These are phyloP conservation scores for Straminergon stramineum DNA, from an alignment of 225 moss, liverwort and hornwort genomes.

Conservation along the genomic window DNA sequence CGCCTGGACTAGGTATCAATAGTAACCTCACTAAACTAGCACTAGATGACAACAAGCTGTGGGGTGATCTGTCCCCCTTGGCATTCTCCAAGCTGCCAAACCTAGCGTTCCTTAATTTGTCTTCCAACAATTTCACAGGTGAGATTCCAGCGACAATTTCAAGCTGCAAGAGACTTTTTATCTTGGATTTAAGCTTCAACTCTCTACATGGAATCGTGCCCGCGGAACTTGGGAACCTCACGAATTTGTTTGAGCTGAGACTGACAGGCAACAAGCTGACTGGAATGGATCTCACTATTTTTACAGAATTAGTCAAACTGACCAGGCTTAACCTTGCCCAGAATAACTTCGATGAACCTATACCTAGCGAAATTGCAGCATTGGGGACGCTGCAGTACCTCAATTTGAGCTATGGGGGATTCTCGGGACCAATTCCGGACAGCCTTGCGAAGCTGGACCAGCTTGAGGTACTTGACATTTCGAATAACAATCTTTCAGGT, in stretches of 20 bases:
- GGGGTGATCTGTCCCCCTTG: conserved; percentile 16
- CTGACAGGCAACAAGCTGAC: conserved; percentile 33
- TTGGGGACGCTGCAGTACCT: conserved; percentile 22
- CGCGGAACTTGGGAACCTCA: conserved; percentile 27
- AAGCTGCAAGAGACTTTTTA: conserved; percentile 16
- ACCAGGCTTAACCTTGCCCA: conserved; percentile 22
- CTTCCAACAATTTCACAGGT: conserved; percentile 27
- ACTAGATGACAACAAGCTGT: conserved; percentile 24
- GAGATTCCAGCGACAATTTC: conserved; percentile 27
- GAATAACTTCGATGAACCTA: conserved; percentile 15
- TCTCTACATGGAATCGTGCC: conserved; percentile 18
- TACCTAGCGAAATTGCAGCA: conserved; percentile 21
- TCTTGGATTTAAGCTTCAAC: conserved; percentile 24
- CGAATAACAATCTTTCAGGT: conserved; percentile 35
- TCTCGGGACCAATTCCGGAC: conserved; percentile 40
- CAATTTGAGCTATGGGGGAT: conserved; percentile 29
- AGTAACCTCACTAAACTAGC: conserved; percentile 25
- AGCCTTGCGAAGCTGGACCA: conserved; percentile 24
- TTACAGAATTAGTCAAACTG: conserved; percentile 1
- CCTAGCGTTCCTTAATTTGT: conserved; percentile 27
- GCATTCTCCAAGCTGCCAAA: conserved; percentile 16
- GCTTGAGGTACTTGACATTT: conserved; percentile 43
- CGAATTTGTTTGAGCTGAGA: conserved; percentile 18
- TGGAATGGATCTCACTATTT: conserved; percentile 23
- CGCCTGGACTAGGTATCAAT: conserved; percentile 14